phyloP scores from a whole-genome alignment of 768 basidiomycete species.

The Nidularia pulvinata region DNA sequence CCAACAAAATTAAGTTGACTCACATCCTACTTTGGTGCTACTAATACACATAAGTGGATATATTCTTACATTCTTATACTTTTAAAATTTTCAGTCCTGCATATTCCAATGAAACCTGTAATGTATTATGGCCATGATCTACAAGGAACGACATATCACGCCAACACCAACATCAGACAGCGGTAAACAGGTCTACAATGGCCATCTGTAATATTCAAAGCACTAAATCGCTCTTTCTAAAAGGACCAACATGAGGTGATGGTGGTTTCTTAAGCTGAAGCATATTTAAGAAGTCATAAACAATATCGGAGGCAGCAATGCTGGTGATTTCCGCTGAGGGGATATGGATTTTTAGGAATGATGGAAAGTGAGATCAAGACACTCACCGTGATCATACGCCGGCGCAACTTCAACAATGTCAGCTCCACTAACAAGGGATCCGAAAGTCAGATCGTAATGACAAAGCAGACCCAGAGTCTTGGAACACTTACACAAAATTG shows the following conservation, averaged over 20 bases:
- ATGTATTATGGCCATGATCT: too few species aligned
- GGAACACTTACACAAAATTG: slow-evolving; percentile 50
- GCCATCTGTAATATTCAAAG: neutral
- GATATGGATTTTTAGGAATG: neutral
- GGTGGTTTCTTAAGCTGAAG: slow-evolving; percentile 1
- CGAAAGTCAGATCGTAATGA: neutral
- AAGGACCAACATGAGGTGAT: neutral
- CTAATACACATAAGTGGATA: too few species aligned
- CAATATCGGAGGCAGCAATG: slow-evolving; percentile 55
- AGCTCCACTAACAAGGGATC: neutral
- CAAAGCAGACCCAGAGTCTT: neutral
- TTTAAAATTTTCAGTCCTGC: too few species aligned
- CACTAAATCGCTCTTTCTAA: neutral
- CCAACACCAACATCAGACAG: too few species aligned
- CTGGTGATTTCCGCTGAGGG: slow-evolving; percentile 59
- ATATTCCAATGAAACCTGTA: too few species aligned
- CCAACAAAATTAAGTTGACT: too few species aligned
- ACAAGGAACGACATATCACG: too few species aligned
- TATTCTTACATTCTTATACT: too few species aligned
- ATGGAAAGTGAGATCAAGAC: neutral
- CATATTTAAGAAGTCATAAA: slow-evolving; percentile 25
- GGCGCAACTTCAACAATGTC: neutral
- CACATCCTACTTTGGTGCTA: too few species aligned
- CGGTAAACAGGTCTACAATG: too few species aligned
- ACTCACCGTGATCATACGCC: neutral